phyloP scores from a whole-genome alignment of 805 yeast genomes.

The Vanderwaltozyma tropicalis region DNA sequence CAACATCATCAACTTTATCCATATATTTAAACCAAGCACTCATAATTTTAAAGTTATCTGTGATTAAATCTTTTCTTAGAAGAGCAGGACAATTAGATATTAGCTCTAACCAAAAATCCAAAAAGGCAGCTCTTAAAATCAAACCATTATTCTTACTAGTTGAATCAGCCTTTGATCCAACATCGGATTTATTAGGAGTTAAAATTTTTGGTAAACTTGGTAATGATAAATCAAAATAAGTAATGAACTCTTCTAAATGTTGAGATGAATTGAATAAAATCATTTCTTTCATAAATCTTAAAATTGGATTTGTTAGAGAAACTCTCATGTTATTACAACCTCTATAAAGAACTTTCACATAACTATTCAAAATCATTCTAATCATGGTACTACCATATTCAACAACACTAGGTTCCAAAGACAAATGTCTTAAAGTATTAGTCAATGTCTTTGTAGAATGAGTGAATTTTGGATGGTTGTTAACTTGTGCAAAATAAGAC shows the following conservation, averaged over 20 bases:
- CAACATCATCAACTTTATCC: constrained; percentile 41
- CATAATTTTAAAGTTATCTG: constrained; percentile 46
- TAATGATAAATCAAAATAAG: constrained; percentile 57
- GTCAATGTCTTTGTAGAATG: constrained; percentile 34
- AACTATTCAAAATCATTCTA: constrained; percentile 42
- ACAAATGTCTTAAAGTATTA: constrained; percentile 26
- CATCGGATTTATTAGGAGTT: constrained; percentile 40
- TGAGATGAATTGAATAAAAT: constrained; percentile 40
- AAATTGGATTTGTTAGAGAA: constrained; percentile 47
- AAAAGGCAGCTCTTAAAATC: constrained; percentile 45
- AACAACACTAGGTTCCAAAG: constrained; percentile 8
- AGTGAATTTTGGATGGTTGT: constrained; percentile 44
- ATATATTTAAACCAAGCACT: constrained; percentile 59
- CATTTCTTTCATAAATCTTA: constrained; percentile 46
- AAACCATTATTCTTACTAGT: constrained; percentile 29
- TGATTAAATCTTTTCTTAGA: constrained; percentile 54
- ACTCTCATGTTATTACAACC: constrained; percentile 51
- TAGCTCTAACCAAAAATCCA: constrained; percentile 51
- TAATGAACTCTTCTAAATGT: constrained; percentile 46
- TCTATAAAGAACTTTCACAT: constrained; percentile 57
- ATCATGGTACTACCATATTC: constrained; percentile 24
- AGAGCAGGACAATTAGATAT: constrained; percentile 40
- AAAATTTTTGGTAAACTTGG: constrained; percentile 53
- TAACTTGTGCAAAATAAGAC: constrained; percentile 36
- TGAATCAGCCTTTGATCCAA: constrained; percentile 28